Evolutionary conservation across 257 asterid genomes (phyloP), one percentile per base, ranked within the genome.

Genomic region (Avicennia marina): DNA sequence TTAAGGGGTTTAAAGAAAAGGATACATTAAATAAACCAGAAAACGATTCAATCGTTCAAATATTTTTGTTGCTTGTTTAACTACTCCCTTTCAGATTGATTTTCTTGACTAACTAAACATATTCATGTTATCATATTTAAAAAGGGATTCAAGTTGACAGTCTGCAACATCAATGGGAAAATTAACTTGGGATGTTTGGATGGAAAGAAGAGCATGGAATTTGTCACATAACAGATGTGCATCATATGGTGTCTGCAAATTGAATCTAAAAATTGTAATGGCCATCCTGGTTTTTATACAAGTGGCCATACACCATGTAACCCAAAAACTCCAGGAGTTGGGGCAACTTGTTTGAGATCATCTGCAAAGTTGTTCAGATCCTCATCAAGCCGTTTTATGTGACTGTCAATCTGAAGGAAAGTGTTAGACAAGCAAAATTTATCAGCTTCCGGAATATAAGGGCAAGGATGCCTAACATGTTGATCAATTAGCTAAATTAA

Each of bases 261-360:
- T 31, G 46, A 51, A 45, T 26, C 53, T 33, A 59, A 26, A 43
- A 43, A 44, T 44, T 22, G 13, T 17, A 16, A 40, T 12, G 42
- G 11, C 17, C 34, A 29, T 62, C 54, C 13, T 19, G 56, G 41
- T 32, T 27, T 44, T 22, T 10, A 19, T 25, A 12, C 19, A 56
- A 12, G 53, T 18, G 15, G 42, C 33, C 55, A 33, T 21, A 20
- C 27, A 47, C 51, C 55, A 29, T 8, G 19, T 12, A 49, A 47
- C 21, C 9, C 33, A 40, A 71, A 26, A 48, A 58, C 46, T 25
- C 26, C 43, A 60, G 60, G 63, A 66, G 38, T 39, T 64, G 20
- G 27, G 41, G 34, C 65, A 89, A 90, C 96, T 82, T 90, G 98
- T 82, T 90, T 90, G 50, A 90, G 90, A 78, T 90, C 98, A 43